Evolutionary conservation across 2,329 filamentous ascomycete genomes (phyloP).

Genomic region (Fusarium siculi): DNA sequence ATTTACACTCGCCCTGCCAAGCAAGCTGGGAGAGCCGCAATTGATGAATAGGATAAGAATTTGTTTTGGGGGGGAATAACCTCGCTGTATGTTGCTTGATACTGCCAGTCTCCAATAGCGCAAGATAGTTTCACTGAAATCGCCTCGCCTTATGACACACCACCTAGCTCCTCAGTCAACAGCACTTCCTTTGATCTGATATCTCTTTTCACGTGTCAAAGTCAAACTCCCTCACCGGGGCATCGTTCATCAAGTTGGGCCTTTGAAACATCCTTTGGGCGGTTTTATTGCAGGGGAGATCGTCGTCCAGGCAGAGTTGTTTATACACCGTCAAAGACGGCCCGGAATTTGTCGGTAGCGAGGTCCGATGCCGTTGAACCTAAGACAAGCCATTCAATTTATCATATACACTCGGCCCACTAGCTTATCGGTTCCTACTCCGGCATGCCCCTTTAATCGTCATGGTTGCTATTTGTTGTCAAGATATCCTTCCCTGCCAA

Average conservation of each 20-base stretch:
- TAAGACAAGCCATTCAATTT: slow-evolving; percentile 20
- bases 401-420: slow-evolving; percentile 2
- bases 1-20: slow-evolving; percentile 15
- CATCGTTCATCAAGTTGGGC: not conserved
- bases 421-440: slow-evolving; percentile 15
- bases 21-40: slow-evolving; percentile 12
- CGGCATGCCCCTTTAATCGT: not conserved
- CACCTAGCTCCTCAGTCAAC: not conserved
- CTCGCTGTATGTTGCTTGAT: not conserved
- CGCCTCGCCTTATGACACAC: not conserved
- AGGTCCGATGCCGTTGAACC: slow-evolving; percentile 27
- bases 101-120: not conserved
- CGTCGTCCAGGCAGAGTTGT: slow-evolving; percentile 5
- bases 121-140: not conserved
- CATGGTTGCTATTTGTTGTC: slow-evolving; percentile 1
- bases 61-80: not conserved
- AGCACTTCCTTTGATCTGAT: not conserved
- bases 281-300: slow-evolving; percentile 12
- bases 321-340: not conserved
- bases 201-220: slow-evolving; percentile 2
- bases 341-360: slow-evolving; percentile 14
- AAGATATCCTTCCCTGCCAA: not conserved
- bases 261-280: not conserved
- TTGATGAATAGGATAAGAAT: not conserved
- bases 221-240: not conserved